Percentiles rank a stretch among this genome's conserved stretches.
Conservation (phyloP, 2,329 filamentous ascomycete genomes). For the Boeremia exigua region DNA sequence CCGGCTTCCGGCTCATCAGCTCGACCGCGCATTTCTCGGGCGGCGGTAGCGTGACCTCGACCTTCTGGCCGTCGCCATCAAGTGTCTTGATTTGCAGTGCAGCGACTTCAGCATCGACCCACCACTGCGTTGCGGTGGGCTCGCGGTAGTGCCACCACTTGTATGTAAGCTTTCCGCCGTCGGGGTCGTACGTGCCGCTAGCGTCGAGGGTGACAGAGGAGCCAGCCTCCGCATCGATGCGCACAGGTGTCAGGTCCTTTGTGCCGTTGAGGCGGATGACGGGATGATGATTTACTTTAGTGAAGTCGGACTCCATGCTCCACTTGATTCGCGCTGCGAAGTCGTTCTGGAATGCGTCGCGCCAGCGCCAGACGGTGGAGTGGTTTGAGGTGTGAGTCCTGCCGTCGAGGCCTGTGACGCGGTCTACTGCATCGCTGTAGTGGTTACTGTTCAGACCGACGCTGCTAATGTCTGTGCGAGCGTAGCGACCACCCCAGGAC, state of each 20-base stretch:
- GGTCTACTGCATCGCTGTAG: constrained; percentile 48
- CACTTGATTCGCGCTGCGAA: constrained; percentile 58
- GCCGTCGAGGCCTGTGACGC: constrained; percentile 43
- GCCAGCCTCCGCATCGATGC: constrained; percentile 52
- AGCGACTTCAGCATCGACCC: constrained; percentile 49
- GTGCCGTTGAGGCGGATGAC: constrained; percentile 53
- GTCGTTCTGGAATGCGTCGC: constrained; percentile 59
- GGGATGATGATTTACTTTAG: constrained; percentile 56
- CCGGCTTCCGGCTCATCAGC: constrained; percentile 42
- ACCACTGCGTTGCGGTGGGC: constrained; percentile 53
- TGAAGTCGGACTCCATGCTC: constrained; percentile 49
- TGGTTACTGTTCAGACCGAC: constrained; percentile 45
- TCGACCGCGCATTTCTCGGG: constrained; percentile 52
- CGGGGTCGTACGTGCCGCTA: constrained; percentile 55
- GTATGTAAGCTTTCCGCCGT: constrained; percentile 53
- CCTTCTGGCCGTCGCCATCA: constrained; percentile 36
- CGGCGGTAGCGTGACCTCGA: constrained; percentile 50
- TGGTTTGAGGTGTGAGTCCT: constrained; percentile 51
- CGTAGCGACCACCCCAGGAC: constrained; percentile 59
- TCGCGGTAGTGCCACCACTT: constrained; percentile 60
- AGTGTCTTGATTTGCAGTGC: constrained; percentile 45
- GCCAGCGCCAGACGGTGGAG: constrained; percentile 62
- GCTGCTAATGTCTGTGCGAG: constrained; percentile 40
- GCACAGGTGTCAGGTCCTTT: constrained; percentile 47
- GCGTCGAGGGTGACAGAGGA: constrained; percentile 54